These are phyloP conservation scores for Taiwanofungus camphoratus DNA, from an alignment of 1,284 basidiomycete genomes.

Conservation along the genomic window DNA sequence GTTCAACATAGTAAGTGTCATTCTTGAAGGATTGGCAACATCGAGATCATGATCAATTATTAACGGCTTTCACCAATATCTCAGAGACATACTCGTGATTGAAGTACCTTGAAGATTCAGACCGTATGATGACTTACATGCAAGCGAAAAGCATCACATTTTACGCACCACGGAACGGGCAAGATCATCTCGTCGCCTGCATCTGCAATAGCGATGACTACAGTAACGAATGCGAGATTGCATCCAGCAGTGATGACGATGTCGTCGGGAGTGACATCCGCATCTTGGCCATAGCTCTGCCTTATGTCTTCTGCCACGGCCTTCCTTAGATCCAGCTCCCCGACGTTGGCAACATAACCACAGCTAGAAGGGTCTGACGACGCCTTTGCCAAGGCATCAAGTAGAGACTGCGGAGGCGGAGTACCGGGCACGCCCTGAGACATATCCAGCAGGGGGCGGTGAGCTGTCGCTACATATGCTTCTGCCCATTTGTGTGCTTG, in stretches of 20 bases:
- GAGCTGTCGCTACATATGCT: slow-evolving; percentile 38
- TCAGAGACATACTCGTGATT: slow-evolving; percentile 54
- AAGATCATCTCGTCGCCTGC: slow-evolving; percentile 74
- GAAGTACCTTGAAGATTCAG: slow-evolving; percentile 52
- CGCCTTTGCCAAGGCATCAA: slow-evolving; percentile 43
- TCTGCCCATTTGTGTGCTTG: slow-evolving; percentile 63
- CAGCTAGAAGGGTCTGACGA: slow-evolving; percentile 42
- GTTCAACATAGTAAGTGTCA: slow-evolving; percentile 66
- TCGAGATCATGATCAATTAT: slow-evolving; percentile 1
- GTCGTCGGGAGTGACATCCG: slow-evolving; percentile 49
- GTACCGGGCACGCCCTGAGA: slow-evolving; percentile 73
- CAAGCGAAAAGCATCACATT: neutral
- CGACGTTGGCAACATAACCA: slow-evolving; percentile 65
- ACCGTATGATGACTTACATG: neutral
- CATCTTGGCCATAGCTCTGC: slow-evolving; percentile 45
- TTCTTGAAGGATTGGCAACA: slow-evolving; percentile 34
- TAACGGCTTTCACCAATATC: no score
- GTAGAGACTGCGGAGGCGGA: slow-evolving; percentile 52
- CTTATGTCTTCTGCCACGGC: slow-evolving; percentile 66
- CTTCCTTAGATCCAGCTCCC: slow-evolving; percentile 52
- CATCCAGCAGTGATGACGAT: slow-evolving; percentile 63
- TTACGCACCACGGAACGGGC: slow-evolving; percentile 65
- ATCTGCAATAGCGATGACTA: slow-evolving; percentile 61
- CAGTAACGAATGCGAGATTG: slow-evolving; percentile 67
- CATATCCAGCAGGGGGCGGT: slow-evolving; percentile 63